Base-by-base conservation (phyloP, 192 early-diverging fungal genomes). In the Coemansia nantahalensis region DNA sequence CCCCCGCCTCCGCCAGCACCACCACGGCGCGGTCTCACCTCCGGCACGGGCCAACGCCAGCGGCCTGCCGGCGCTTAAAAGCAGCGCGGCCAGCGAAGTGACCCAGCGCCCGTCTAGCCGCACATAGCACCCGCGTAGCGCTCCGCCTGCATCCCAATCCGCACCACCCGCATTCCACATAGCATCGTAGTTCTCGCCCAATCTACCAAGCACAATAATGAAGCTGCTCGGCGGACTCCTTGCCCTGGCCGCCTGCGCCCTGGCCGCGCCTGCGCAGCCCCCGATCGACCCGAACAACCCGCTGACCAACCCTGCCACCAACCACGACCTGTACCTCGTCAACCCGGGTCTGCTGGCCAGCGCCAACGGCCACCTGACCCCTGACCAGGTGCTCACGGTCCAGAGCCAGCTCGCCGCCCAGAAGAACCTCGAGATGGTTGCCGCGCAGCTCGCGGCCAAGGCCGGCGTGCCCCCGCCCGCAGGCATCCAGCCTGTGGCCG, bases 331-430 rank as follows among this genome's bases (percentile, higher is more conserved):
- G n/a, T 43, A 51, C 13, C 44, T 74, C 9, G 54, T 52, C 35
- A 74, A 74, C 45, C 70, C 62, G 8, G 32, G 21, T 17, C 40
- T 43, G n/a, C 17, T 16, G 39, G 22, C 18, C 15, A 36, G 39
- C 22, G 46, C 39, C 39, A 33, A 17, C 22, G 22, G 17, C 48
- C 41, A 50, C 43, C 35, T 61, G 14, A 70, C 60, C 11, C 62
- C 63, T 19, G 71, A 74, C 44, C 71, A 74, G 55, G 21, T 44
- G 32, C 51, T 50, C 19, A 67, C 64, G 17, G 53, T 74, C 44
- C 71, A 74, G 51, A 74, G 67, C 59, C 71, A 74, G 48, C 32
- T 74, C n/a, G 54, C 66, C 18, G 57, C 71, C 16, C 71, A 74
- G 51, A 62, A 59, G 59, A 67, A 59, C 64, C 59, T 74, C 6